Evolutionary conservation across 1,284 basidiomycete species (phyloP).

Genomic region (Volvariella volvacea): DNA sequence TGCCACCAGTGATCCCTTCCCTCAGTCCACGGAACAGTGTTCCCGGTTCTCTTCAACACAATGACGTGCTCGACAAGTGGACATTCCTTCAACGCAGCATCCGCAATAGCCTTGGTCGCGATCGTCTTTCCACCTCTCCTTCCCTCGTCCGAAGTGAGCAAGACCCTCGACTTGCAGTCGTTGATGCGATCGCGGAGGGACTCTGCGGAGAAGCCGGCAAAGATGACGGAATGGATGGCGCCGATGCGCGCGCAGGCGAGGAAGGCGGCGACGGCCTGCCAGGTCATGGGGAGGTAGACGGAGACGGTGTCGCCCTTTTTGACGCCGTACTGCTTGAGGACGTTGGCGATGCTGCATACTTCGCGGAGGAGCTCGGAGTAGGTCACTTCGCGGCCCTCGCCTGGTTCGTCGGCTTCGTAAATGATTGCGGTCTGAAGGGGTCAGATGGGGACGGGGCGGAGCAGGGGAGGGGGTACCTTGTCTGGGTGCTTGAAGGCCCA

Average conservation of each 20-base stretch:
- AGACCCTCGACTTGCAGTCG: constrained; percentile 85
- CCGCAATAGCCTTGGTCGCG: constrained; percentile 94
- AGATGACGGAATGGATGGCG: constrained; percentile 97
- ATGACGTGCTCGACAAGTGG: constrained; percentile 87
- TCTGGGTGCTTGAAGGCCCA: constrained; percentile 91
- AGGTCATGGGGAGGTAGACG: constrained; percentile 86
- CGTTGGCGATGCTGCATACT: constrained; percentile 87
- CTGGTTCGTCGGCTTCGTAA: constrained; percentile 96
- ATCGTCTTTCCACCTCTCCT: constrained; percentile 91
- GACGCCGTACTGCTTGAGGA: constrained; percentile 85
- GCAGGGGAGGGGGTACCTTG: constrained; percentile 45
- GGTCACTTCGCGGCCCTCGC: constrained; percentile 70
- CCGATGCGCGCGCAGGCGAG: constrained; percentile 97
- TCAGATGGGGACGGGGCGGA: background rate
- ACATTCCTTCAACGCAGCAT: constrained; percentile 84
- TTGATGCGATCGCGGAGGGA: constrained; percentile 89
- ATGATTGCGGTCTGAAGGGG: constrained; percentile 83
- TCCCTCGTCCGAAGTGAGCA: constrained; percentile 97
- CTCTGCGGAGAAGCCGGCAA: constrained; percentile 98
- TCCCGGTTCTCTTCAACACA: constrained; percentile 87
- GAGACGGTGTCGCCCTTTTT: constrained; percentile 96
- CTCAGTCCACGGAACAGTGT: constrained; percentile 73
- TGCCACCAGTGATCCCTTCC: constrained; percentile 97
- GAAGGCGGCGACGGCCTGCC: constrained; percentile 94
- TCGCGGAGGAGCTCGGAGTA: constrained; percentile 87